phyloP scores from a whole-genome alignment of 148 eudicot species.

The Vaccinium vitisidaea region DNA sequence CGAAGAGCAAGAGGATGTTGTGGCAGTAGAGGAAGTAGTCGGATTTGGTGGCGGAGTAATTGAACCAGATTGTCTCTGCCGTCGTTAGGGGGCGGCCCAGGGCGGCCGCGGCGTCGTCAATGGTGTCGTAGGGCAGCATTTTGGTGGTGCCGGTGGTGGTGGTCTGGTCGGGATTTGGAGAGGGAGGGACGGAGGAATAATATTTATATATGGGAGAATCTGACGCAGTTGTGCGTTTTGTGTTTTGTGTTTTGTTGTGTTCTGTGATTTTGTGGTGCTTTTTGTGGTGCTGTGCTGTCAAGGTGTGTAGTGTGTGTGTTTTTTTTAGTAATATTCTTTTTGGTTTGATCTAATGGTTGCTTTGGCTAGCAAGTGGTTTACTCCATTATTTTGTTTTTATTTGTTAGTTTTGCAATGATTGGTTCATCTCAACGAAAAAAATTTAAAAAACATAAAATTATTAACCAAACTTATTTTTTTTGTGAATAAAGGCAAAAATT shows the following conservation, averaged over 20 bases:
- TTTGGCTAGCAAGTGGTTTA: too few relatives aligned
- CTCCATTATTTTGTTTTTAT: too few relatives aligned
- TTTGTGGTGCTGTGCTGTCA: neutral
- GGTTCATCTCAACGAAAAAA: too few relatives aligned
- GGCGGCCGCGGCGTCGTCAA: slow-evolving; percentile 52
- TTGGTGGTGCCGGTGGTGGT: neutral
- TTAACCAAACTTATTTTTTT: too few relatives aligned
- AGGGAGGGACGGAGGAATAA: neutral
- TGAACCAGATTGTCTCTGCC: slow-evolving; percentile 67
- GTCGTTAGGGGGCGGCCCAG: slow-evolving; percentile 54
- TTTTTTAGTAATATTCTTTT: too few relatives aligned
- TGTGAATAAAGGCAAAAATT: too few relatives aligned
- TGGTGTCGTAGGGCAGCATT: slow-evolving; percentile 61
- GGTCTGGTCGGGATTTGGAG: neutral
- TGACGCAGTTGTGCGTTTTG: neutral
- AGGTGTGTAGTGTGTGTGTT: neutral
- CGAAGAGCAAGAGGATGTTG: slow-evolving; percentile 74
- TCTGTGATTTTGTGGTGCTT: neutral
- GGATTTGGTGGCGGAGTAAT: slow-evolving; percentile 75
- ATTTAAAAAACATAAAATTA: too few relatives aligned
- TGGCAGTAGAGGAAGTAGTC: slow-evolving; percentile 81
- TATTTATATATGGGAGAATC: neutral
- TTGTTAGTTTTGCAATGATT: too few relatives aligned
- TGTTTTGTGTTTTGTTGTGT: neutral
- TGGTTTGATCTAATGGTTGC: too few relatives aligned